These are phyloP conservation scores for Blastobotrys parvus DNA, from an alignment of 805 yeast genomes.

Conservation along the genomic window DNA sequence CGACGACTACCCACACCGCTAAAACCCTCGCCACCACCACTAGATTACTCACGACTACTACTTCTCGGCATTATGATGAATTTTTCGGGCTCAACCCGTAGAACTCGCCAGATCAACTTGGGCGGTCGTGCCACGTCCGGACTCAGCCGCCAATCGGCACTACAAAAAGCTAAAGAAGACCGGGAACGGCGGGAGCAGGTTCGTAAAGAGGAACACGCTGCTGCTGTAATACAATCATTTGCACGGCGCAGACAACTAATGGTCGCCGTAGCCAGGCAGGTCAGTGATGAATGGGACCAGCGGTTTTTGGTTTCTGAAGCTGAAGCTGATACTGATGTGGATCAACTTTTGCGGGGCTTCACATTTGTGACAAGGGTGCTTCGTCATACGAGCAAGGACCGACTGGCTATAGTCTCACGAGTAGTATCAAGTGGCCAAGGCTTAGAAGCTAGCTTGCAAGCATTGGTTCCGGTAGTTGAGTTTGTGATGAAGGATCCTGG, in stretches of 20 bases:
- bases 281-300: constrained; percentile 28
- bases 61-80: constrained; percentile 25
- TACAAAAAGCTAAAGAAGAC: constrained; percentile 60
- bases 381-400: neutral
- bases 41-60: neutral
- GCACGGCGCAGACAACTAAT: constrained; percentile 36
- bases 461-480: neutral
- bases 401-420: neutral
- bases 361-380: neutral
- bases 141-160: constrained; percentile 31
- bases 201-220: constrained; percentile 43
- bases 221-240: constrained; percentile 40
- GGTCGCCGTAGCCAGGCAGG: constrained; percentile 20
- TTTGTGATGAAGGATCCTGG: neutral
- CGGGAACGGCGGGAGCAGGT: constrained; percentile 56
- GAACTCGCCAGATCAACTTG: constrained; percentile 55
- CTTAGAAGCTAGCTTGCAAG: neutral
- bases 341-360: neutral
- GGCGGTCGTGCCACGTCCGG: constrained; percentile 39
- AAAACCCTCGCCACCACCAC: no score
- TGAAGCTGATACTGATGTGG: neutral
- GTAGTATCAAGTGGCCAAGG: neutral
- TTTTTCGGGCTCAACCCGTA: constrained; percentile 59
- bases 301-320: no score
- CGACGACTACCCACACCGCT: no score